Conservation (phyloP, 106 monocot species). For the Acanthochlamys bracteata region DNA sequence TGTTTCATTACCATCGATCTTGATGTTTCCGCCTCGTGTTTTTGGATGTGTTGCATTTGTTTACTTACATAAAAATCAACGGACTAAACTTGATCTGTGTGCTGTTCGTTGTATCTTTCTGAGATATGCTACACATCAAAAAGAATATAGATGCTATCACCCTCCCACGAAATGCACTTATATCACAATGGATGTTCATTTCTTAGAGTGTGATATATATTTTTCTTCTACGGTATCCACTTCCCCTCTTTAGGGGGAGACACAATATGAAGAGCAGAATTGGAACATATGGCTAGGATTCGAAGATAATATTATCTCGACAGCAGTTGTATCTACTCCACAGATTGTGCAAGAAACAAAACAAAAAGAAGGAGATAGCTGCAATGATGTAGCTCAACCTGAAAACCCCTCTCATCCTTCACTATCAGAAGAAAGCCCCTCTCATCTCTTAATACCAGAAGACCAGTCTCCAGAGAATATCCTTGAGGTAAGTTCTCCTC, state of each 20-base stretch:
- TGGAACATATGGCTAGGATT: no score
- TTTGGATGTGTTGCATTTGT: constrained; percentile 10
- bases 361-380: background rate
- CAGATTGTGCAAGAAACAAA: background rate
- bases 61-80: background rate
- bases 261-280: no score
- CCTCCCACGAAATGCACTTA: background rate
- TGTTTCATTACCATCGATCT: background rate
- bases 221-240: background rate
- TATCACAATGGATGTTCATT: background rate
- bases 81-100: background rate
- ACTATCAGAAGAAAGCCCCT: no score
- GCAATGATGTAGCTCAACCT: no score
- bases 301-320: background rate
- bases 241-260: no score
- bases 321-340: background rate
- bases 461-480: no score
- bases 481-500: no score
- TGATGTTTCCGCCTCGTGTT: background rate
- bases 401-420: no score
- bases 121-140: background rate
- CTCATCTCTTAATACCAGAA: background rate
- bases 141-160: constrained; percentile 8
- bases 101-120: background rate
- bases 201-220: background rate